Evolutionary conservation across 805 yeast species (phyloP), one percentile per base, ranked within the genome.

Genomic region (Myxozyma melibiosi): DNA sequence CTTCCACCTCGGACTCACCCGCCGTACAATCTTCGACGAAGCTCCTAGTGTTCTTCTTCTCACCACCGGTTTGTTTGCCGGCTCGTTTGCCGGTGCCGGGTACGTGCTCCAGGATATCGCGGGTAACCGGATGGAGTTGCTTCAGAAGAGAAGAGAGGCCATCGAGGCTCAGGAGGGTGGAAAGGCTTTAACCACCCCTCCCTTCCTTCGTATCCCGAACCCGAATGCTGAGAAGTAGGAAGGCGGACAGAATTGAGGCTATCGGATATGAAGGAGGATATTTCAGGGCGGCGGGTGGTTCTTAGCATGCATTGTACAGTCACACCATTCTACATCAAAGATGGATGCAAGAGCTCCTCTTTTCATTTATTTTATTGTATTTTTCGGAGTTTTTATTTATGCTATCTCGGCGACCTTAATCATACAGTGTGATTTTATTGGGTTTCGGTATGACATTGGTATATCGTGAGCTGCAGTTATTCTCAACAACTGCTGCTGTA

Each of bases 71-170:
- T 6, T 33, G 28, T 40, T 34, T 5, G 71, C 68, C 6, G 68
- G 67, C 16, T 71, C 65, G 18, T 73, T 69, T 52, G 68, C 67
- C 18, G 73, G 68, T 20, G 58, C 70, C 7, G 76, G 75, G 14
- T 57, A 65, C 42, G 65, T 62, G 11, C 65, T 67, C 28, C 68
- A 69, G 54, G 51, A 52, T 9, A 46, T 51, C 14, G 58, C 61
- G 11, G 20, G 33, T 6, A 22, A 14, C 22, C 30, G 40, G 18
- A 22, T 22, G 50, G 28, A 33, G 50, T 9, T 24, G 20, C 22
- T 34, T 24, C 20, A 46, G 34, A 42, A 35, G 35, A 13, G 38
- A 51, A 13, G 40, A 16, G 51, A 55, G 33, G 30, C 33, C 18
- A 16, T 28, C 18, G 18, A 25, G 7, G 49, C 34, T 11, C 20